Evolutionary conservation across 352 stramenopile genomes (phyloP), one percentile per base, ranked within the genome.

Genomic region (Phytophthora pisi): DNA sequence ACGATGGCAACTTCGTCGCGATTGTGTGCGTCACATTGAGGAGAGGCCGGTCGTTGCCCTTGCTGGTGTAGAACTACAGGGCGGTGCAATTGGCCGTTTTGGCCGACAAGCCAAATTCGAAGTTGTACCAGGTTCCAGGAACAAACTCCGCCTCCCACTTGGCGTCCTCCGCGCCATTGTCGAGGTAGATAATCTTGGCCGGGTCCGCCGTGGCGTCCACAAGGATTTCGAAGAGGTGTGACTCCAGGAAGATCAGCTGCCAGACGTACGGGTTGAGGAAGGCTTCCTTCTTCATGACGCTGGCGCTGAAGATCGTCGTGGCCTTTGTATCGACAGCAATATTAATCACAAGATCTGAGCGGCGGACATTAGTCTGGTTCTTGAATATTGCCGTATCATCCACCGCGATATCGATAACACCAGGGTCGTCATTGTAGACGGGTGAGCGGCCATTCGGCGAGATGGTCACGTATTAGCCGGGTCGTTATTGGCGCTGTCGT

Each of bases 41-140:
- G 6, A 68, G 52, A 6, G 72, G 57, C 5, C 62, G 65, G 52
- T 57, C 58, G 57, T 72, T 51, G 50, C 77, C 77, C 55, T 78
- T 62, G 54, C 78, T 86, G 61, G 70, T 78, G 72, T 87, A 89
- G 36, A 89, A 74, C 51, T 76, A 71, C 30, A 88, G 34, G 15
- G 67, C 52, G 5, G 67, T 67, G n/a, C n/a, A n/a, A n/a, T n/a
- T n/a, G n/a, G n/a, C n/a, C n/a, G n/a, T n/a, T n/a, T n/a, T n/a
- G n/a, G n/a, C n/a, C n/a, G n/a, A n/a, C n/a, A n/a, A n/a, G n/a
- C 66, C 77, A 45, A 89, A 77, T n/a, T 79, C 81, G 45, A 89
- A 86, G 71, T 89, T 89, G 78, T 85, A 88, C 81, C 78, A 89
- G 30, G 77, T 88, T 28, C 68, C 72, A 10, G 60, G 55, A 58